Evolutionary conservation across 2,329 filamentous ascomycete genomes (phyloP).

Genomic region (Fusarium tjaetaba): DNA sequence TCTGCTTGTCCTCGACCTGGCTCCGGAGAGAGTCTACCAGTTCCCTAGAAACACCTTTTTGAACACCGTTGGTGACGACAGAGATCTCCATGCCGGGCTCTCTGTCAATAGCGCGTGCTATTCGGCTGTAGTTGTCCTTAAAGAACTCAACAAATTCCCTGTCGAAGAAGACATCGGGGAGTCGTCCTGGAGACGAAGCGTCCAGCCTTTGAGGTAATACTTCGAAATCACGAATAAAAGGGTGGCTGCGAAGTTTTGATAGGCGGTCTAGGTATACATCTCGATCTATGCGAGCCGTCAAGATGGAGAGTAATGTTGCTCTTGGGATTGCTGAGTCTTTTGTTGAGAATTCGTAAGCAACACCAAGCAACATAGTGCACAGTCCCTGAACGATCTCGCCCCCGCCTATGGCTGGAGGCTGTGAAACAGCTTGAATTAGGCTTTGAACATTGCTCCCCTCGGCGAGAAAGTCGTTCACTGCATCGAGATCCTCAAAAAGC

Average conservation of each 20-base stretch:
- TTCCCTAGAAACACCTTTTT: conserved; percentile 93
- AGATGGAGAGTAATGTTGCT: conserved; percentile 79
- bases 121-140: conserved; percentile 92
- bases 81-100: conserved; percentile 90
- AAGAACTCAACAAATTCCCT: conserved; percentile 89
- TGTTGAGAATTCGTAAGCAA: conserved; percentile 96
- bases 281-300: conserved; percentile 80
- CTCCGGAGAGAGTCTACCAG: conserved; percentile 85
- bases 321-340: conserved; percentile 94
- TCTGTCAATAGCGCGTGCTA: conserved; percentile 86
- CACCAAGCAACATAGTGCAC: conserved; percentile 83
- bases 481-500: conserved; percentile 92
- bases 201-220: conserved; percentile 78
- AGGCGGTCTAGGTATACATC: conserved; percentile 89
- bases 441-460: conserved; percentile 94
- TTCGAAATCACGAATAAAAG: conserved; percentile 88
- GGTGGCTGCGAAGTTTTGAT: conserved; percentile 78
- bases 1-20: conserved; percentile 78
- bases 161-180: conserved; percentile 88
- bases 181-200: conserved; percentile 55
- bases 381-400: conserved; percentile 81
- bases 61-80: conserved; percentile 78
- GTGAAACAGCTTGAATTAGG: conserved; percentile 76
- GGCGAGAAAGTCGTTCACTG: conserved; percentile 89
- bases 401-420: conserved; percentile 66